phyloP scores from a whole-genome alignment of 192 early-diverging fungal species.

The Piromyces sp. region DNA sequence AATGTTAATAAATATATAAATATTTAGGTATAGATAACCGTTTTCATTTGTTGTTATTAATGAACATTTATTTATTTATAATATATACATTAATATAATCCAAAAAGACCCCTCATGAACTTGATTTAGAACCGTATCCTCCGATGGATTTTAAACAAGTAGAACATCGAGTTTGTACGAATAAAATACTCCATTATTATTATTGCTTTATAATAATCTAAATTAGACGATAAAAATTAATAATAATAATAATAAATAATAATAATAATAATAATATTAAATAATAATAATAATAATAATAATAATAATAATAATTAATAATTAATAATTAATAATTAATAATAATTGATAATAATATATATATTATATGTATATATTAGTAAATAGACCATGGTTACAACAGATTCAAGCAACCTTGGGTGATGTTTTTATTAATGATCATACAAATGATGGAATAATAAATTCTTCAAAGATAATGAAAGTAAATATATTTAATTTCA shows the following conservation, averaged over 20 bases:
- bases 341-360: no score
- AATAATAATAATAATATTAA: no score
- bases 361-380: background rate
- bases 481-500: background rate
- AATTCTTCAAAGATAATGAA: background rate
- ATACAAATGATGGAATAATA: background rate
- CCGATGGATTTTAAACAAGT: background rate
- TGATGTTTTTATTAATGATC: background rate
- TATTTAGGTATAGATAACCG: no score
- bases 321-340: no score
- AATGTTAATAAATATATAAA: no score
- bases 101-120: background rate
- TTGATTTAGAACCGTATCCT: background rate
- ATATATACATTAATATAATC: background rate
- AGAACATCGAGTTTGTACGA: background rate
- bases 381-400: background rate
- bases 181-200: background rate
- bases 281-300: no score
- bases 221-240: no score
- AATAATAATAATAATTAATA: no score
- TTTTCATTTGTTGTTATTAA: no score
- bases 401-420: background rate
- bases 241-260: no score
- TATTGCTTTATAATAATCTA: no score
- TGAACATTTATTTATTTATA: no score